Conservation (phyloP, 176 grass and related monocot genomes). For the Raddia guianensis region DNA sequence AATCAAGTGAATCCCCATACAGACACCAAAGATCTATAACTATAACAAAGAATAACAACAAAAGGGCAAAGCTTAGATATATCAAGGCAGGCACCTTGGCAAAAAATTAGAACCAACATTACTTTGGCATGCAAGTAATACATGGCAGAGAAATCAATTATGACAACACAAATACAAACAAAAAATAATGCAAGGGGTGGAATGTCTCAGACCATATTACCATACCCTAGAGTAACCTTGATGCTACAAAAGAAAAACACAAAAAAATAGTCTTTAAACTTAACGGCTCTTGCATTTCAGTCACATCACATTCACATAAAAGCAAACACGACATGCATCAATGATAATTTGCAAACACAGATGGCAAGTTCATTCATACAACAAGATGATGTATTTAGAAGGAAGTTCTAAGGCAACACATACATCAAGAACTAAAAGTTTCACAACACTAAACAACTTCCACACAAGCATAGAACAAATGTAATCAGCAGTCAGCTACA, state of each 20-base stretch:
- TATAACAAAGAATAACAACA: conserved; percentile 2
- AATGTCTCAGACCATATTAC: background rate
- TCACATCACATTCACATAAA: conserved; percentile 13
- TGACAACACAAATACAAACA: background rate
- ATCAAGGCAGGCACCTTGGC: background rate
- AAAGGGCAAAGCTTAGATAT: conserved; percentile 18
- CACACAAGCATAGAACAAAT: conserved; percentile 11
- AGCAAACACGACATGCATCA: background rate
- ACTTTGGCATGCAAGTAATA: background rate
- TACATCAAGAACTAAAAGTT: conserved; percentile 7
- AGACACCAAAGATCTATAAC: background rate
- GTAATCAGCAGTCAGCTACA: background rate
- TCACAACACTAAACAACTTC: conserved; percentile 1
- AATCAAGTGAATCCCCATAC: conserved; percentile 3
- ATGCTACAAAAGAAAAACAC: background rate
- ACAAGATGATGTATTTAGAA: background rate
- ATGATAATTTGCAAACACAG: conserved; percentile 21
- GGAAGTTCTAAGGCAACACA: background rate
- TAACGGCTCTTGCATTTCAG: conserved; percentile 4
- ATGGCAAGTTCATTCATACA: background rate
- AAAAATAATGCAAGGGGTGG: background rate
- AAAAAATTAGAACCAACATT: conserved; percentile 1
- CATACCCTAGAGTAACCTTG: background rate
- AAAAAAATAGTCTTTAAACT: background rate
- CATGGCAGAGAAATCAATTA: background rate